Evolutionary conservation across 768 basidiomycete species (phyloP).

Genomic region (Boletus vinaceobasis): DNA sequence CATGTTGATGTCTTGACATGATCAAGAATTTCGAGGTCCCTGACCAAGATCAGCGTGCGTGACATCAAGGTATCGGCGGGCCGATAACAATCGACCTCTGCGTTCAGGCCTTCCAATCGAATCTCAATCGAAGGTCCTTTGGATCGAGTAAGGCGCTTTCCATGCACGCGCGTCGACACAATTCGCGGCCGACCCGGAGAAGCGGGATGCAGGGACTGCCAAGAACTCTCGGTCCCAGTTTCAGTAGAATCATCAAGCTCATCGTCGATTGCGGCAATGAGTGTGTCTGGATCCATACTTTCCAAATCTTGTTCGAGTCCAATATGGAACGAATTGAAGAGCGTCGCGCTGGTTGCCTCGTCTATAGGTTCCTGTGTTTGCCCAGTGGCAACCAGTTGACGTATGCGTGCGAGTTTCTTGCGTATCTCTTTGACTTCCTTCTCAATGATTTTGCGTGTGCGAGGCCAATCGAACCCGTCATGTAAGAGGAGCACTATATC

Average conservation of each 20-base stretch:
- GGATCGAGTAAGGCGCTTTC: constrained; percentile 66
- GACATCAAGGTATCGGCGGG: constrained; percentile 58
- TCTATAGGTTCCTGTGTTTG: constrained; percentile 77
- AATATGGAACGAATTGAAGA: constrained; percentile 94
- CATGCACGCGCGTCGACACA: constrained; percentile 40
- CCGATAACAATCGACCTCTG: constrained; percentile 64
- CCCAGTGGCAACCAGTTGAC: constrained; percentile 87
- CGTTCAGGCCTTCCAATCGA: constrained; percentile 57
- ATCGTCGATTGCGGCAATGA: constrained; percentile 91
- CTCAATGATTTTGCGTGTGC: constrained; percentile 83
- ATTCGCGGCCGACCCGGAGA: constrained; percentile 41
- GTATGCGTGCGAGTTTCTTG: constrained; percentile 79
- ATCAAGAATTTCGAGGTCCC: constrained; percentile 85
- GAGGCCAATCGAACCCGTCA: constrained; percentile 92
- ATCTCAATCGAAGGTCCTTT: constrained; percentile 84
- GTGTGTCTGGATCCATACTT: constrained; percentile 66
- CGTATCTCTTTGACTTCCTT: constrained; percentile 87
- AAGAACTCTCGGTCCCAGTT: constrained; percentile 77
- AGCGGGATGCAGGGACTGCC: constrained; percentile 76
- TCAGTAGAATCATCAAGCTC: constrained; percentile 78
- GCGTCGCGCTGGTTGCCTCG: constrained; percentile 66
- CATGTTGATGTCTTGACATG: constrained; percentile 98
- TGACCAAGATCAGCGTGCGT: constrained; percentile 62
- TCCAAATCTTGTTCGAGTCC: constrained; percentile 80
- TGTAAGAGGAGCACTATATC: constrained; percentile 73